Evolutionary conservation across 176 grass and related monocot species (phyloP), one percentile per base, ranked within the genome.

Genomic region (Saccharum spontaneum): DNA sequence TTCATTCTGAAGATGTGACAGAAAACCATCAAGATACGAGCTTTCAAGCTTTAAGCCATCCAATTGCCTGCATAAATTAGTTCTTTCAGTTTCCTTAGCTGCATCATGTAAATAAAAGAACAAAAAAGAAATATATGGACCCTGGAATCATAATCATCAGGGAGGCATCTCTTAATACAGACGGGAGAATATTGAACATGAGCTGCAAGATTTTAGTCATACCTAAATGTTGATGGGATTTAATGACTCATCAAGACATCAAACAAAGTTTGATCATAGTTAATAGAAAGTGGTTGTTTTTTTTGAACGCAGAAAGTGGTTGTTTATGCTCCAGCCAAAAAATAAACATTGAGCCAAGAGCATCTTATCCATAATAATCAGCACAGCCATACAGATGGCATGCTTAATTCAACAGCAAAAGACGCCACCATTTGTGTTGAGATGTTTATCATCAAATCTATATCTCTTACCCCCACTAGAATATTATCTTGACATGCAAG

Each of bases 1-100:
- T 81, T 95, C 93, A 82, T 90, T 98, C 77, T 92, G 93, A 73
- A 98, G 89, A 75, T 95, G 81, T 65, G 85, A 90, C 50, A 92
- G 84, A 79, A 95, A 98, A 85, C 91, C 91, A 92, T 98, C 88
- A 86, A 98, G 83, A 69, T 95, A 90, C 63, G 78, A 72, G 31
- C 8, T 87, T 86, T 92, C 85, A 1, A 95, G 63, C 89, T 95
- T 95, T 73, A 89, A 87, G 28, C 90, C 91, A 89, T 86, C 88
- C 59, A 98, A 77, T 72, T 98, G 93, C 83, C 93, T 95, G 90
- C 85, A 86, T 82, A 93, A 83, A 82, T 79, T 50, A 36, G 38
- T 61, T 59, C 52, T 45, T 73, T 89, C 50, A 92, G 62, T 68
- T 91, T 76, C 77, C 40, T 77, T 59, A 60, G 15, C 4, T 39